Conservation (phyloP, 169 alveolate genomes). For the Plasmodium gaboni region DNA sequence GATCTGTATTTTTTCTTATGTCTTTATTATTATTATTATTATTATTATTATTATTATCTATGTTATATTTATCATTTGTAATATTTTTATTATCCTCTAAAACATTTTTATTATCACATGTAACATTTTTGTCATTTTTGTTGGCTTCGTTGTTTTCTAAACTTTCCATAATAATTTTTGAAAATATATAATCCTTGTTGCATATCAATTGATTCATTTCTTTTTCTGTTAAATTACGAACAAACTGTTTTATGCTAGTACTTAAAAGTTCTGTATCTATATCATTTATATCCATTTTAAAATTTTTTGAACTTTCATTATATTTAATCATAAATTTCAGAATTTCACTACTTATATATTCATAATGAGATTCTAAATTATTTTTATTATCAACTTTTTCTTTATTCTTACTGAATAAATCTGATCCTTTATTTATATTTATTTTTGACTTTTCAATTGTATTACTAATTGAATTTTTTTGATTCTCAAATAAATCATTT, state of each 20-base stretch:
- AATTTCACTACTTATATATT: constrained; percentile 13
- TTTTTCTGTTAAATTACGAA: constrained; percentile 7
- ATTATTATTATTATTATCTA: neutral
- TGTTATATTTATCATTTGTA: neutral
- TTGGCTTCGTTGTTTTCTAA: neutral
- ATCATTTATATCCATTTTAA: neutral
- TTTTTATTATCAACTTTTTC: neutral
- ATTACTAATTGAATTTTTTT: no score
- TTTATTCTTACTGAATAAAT: no score
- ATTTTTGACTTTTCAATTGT: no score
- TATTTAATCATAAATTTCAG: constrained; percentile 24
- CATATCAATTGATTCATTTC: constrained; percentile 14
- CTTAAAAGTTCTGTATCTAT: neutral
- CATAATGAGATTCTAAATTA: constrained; percentile 12
- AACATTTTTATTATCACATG: neutral
- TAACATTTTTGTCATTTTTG: neutral
- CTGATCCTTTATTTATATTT: no score
- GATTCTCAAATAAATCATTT: no score
- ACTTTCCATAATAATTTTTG: constrained; percentile 8
- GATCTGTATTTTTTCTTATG: neutral
- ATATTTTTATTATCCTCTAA: neutral
- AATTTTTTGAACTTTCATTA: constrained; percentile 2
- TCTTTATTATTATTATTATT: neutral
- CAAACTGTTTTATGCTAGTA: constrained; percentile 7
- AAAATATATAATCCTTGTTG: constrained; percentile 20